A percentile compares a stretch with the other conserved stretches of the same genome.
These are phyloP conservation scores for Aspergillus campestris DNA, from an alignment of 495 filamentous ascomycete genomes.

Conservation along the genomic window DNA sequence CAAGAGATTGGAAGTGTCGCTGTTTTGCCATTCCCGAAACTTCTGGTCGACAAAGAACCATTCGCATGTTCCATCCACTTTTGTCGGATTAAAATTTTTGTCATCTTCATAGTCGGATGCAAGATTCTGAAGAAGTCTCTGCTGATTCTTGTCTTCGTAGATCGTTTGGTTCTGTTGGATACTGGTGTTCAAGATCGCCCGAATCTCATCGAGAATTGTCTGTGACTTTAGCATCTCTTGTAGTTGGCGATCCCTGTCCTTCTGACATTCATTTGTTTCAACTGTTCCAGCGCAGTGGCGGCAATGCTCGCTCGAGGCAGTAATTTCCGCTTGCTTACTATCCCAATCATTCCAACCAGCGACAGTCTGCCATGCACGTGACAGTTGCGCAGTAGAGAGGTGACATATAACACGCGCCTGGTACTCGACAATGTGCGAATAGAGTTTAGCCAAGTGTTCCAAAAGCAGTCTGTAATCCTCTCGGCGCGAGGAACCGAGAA, in stretches of 20 bases:
- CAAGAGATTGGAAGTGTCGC: slow-evolving; percentile 18
- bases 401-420: slow-evolving; percentile 24
- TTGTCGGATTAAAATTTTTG: slow-evolving; percentile 17
- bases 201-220: no score
- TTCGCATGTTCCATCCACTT: slow-evolving; percentile 22
- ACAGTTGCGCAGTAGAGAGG: slow-evolving; percentile 17
- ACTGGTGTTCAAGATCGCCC: no score
- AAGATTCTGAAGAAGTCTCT: not conserved
- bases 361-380: slow-evolving; percentile 18
- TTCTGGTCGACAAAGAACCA: slow-evolving; percentile 26
- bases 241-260: slow-evolving; percentile 9
- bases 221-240: slow-evolving; percentile 8
- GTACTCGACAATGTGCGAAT: slow-evolving; percentile 26
- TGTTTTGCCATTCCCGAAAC: slow-evolving; percentile 23
- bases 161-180: no score
- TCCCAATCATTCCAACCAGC: slow-evolving; percentile 10
- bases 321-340: no score
- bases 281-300: not conserved
- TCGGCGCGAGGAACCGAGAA: not conserved
- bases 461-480: not conserved
- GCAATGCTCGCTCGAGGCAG: slow-evolving; percentile 8
- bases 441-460: slow-evolving; percentile 4
- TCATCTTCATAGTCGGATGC: slow-evolving; percentile 20
- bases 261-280: slow-evolving; percentile 6
- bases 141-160: not conserved